phyloP scores from a whole-genome alignment of 495 filamentous ascomycete genomes.

The Terfezia boudieri region DNA sequence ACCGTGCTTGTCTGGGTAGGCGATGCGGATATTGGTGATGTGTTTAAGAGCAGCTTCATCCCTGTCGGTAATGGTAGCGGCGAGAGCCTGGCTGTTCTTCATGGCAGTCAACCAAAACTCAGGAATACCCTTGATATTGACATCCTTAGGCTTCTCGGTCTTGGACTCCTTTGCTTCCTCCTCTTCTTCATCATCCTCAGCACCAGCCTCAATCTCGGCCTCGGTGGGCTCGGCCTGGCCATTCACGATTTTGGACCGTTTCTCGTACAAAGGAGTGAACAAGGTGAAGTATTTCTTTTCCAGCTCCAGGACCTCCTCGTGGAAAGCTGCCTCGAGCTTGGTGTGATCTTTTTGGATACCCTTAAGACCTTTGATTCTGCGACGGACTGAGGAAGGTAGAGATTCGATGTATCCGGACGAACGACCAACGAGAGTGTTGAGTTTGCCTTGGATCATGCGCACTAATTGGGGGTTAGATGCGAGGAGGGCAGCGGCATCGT shows the following conservation, averaged over 20 bases:
- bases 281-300: slow-evolving; percentile 99
- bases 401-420: slow-evolving; percentile 98
- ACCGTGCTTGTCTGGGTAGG: slow-evolving; percentile 93
- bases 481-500: slow-evolving; percentile 64
- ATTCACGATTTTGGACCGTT: slow-evolving; percentile 83
- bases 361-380: slow-evolving; percentile 83
- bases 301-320: slow-evolving; percentile 88
- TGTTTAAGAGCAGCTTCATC: slow-evolving; percentile 83
- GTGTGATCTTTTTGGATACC: slow-evolving; percentile 97
- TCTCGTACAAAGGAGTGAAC: slow-evolving; percentile 92
- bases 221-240: slow-evolving; percentile 68
- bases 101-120: slow-evolving; percentile 99
- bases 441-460: slow-evolving; percentile 90
- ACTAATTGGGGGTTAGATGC: slow-evolving; percentile 83
- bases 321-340: slow-evolving; percentile 92
- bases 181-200: slow-evolving; percentile 41
- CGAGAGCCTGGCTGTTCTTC: slow-evolving; percentile 94
- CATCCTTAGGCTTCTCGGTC: slow-evolving; percentile 27
- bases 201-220: slow-evolving; percentile 62
- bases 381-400: slow-evolving; percentile 65
- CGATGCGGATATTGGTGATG: slow-evolving; percentile 91
- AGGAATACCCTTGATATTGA: slow-evolving; percentile 51
- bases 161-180: slow-evolving; percentile 29
- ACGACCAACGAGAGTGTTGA: slow-evolving; percentile 75
- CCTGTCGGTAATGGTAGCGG: slow-evolving; percentile 92